Evolutionary conservation across 345 rosid genomes (phyloP).

Genomic region (Eucalyptus rudis): DNA sequence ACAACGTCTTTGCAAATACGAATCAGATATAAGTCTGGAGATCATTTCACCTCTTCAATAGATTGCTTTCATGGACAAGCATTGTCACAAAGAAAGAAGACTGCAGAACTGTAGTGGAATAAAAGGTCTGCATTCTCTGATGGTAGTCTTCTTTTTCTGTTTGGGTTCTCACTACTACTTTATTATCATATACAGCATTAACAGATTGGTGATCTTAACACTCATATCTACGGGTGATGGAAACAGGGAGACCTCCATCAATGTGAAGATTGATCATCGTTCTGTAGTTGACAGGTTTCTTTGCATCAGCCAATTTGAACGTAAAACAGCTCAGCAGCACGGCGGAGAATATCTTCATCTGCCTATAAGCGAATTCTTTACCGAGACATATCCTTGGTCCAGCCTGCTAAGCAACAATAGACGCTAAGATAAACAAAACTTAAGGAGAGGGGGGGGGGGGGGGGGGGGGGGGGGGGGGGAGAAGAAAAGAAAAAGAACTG

Average conservation of each 20-base stretch:
- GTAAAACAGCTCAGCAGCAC: constrained; percentile 16
- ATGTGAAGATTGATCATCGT: constrained; percentile 51
- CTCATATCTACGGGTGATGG: constrained; percentile 4
- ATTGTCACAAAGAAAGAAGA: neutral
- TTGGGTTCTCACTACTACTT: neutral
- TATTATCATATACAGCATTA: neutral
- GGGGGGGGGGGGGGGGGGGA: neutral
- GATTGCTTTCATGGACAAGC: neutral
- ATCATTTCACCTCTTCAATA: neutral
- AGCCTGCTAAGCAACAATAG: constrained; percentile 21
- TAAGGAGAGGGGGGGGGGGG: no score
- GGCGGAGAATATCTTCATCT: constrained; percentile 47
- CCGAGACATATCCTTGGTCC: constrained; percentile 54
- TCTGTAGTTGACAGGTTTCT: constrained; percentile 25
- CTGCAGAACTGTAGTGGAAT: neutral
- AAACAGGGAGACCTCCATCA: constrained; percentile 50
- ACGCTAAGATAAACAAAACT: neutral
- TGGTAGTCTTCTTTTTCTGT: no score
- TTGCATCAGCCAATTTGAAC: constrained; percentile 35
- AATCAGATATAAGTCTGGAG: neutral
- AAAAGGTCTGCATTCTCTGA: neutral
- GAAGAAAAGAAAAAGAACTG: neutral
- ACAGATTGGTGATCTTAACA: neutral
- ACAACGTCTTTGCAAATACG: neutral
- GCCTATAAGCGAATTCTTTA: constrained; percentile 48